phyloP scores from a whole-genome alignment of 1,284 basidiomycete species.

The Rhodotorula glutinis region DNA sequence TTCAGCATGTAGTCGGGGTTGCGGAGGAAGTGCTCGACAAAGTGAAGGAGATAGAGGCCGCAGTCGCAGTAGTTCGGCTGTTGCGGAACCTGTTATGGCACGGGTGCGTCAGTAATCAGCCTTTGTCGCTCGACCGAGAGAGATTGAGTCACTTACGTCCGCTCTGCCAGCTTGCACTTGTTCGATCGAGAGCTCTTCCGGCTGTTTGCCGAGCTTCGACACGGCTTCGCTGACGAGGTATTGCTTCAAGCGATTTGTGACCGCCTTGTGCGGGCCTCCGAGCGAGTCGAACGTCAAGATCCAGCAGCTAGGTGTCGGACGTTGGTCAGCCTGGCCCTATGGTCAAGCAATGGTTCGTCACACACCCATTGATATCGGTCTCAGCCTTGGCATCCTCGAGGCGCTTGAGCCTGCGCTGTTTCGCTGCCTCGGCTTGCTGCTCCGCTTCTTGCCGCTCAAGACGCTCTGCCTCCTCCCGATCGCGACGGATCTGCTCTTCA shows the following conservation, averaged over 20 bases:
- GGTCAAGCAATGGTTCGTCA: no score
- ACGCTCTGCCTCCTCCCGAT: neutral
- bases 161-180: slow-evolving; percentile 31
- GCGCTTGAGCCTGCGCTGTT: no score
- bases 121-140: neutral
- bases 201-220: slow-evolving; percentile 74
- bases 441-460: neutral
- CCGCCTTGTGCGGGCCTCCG: slow-evolving; percentile 63
- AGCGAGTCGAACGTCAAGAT: slow-evolving; percentile 88
- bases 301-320: slow-evolving; percentile 54
- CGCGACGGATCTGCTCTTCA: neutral
- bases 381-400: neutral
- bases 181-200: slow-evolving; percentile 54
- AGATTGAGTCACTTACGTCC: slow-evolving; percentile 41
- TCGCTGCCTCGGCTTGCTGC: no score
- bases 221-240: slow-evolving; percentile 77
- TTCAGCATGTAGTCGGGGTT: slow-evolving; percentile 51
- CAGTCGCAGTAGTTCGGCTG: slow-evolving; percentile 85
- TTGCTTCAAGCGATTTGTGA: slow-evolving; percentile 58
- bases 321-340: no score
- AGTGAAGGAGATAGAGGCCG: slow-evolving; percentile 76
- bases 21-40: slow-evolving; percentile 66
- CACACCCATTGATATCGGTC: neutral
- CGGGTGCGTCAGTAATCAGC: neutral
- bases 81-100: slow-evolving; percentile 59